Evolutionary conservation across 2,329 filamentous ascomycete genomes (phyloP), one percentile per base, ranked within the genome.

Genomic region (Stagonosporopsis chrysanthemi): DNA sequence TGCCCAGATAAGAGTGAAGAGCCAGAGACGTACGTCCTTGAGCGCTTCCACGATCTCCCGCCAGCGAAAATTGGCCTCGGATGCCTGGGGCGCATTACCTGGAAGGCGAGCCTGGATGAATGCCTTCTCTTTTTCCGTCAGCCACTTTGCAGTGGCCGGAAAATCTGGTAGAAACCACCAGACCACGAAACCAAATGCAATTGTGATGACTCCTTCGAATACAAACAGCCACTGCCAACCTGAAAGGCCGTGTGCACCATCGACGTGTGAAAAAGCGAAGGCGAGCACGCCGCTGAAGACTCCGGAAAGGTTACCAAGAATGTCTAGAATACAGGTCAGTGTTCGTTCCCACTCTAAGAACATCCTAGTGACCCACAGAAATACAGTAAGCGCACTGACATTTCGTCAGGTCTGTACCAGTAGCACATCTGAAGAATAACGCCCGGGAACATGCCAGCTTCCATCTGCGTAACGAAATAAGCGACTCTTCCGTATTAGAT

Each of bases 211-310:
- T 4, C 58, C 61, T 39, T 65, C 61, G 11, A 64, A 46, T 3
- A 64, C 19, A 17, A 65, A 64, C 0, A 71, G 58, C 63, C 66
- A 70, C 19, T 66, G 62, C 69, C 69, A 71, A 9, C 82, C 83
- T 9, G 74, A 71, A 1, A 85, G 74, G 1, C 82, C 82, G 42
- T 74, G 66, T 4, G 80, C 79, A 24, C 78, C 78, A 68, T 89
- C 85, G 35, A 86, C 79, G 63, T 89, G 88, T 23, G 76, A 77
- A 63, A 89, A 87, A 2, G 60, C 65, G 55, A 56, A 82, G 1
- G 84, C 84, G 1, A 87, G 75, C n/a, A 87, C 70, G 2, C 84
- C 84, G 17, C 83, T 83, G 66, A 87, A 86, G 1, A 84, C 84
- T 26, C 82, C 82, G 0, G 84, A 83, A 84, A 75, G 15, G 80